Evolutionary conservation across 768 basidiomycete genomes (phyloP), one percentile per base, ranked within the genome.

Genomic region (Tylopilus balloui): DNA sequence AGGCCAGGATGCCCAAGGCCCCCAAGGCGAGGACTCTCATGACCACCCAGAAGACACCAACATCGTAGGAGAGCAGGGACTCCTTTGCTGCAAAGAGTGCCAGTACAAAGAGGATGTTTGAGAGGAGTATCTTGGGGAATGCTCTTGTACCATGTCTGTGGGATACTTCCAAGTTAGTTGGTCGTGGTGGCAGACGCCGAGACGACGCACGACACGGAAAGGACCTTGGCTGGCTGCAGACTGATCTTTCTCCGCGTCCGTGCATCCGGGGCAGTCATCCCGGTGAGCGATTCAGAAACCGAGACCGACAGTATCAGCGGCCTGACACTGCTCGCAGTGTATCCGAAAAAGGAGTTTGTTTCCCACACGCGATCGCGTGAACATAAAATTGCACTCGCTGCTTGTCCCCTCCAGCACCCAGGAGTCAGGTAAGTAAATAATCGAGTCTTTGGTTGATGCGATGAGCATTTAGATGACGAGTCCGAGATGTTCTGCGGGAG

Each of bases 401-500:
- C 42, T 43, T 0, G 6, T 13, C 31, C 37, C 45, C 40, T 42
- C 51, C 45, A 15, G 40, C 53, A 14, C 49, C 40, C 37, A 6
- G 8, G 27, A 17, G 24, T 41, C 55, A 59, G 51, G 67, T 66
- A 28, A 58, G 65, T 29, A 4, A 0, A 31, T 47, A 38, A 36
- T 52, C 49, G 36, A 28, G 7, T 31, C n/a, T 36, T 52, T 29
- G 32, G 45, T 56, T 54, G 11, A 0, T 29, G 51, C 52, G 81
- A 81, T 80, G 78, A 79, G 56, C 60, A 53, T 55, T 48, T 67
- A 79, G 80, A 81, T 81, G 80, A 81, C 89, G 89, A 92, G 90
- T 92, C 90, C 74, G 90, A 92, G 69, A 64, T 62, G 65, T 66
- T 58, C 53, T 63, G 52, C 63, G 57, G 72, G 74, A 78, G 82